These are phyloP conservation scores for Lantana camara DNA, from an alignment of 257 asterid genomes.

Conservation along the genomic window DNA sequence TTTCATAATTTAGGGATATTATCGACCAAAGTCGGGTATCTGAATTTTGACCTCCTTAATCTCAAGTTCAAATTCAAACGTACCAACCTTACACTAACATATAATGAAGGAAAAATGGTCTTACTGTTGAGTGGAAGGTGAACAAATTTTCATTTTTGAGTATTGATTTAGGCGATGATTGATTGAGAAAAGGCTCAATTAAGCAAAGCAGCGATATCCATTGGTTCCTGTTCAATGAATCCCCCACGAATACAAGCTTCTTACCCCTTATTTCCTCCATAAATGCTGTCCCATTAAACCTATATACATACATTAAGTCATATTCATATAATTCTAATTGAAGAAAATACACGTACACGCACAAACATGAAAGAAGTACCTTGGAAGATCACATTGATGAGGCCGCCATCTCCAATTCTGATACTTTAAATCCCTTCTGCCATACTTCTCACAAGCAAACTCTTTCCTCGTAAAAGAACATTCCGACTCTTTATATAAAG, in stretches of 20 bases:
- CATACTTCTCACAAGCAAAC: constrained; percentile 39
- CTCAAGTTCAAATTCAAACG: too few species aligned
- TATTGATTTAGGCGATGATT: constrained; percentile 33
- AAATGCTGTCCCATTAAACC: constrained; percentile 54
- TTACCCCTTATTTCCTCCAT: constrained; percentile 63
- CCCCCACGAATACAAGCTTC: constrained; percentile 64
- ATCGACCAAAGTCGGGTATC: too few species aligned
- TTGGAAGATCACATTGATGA: constrained; percentile 54
- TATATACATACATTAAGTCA: constrained; percentile 13
- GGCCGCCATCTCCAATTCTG: constrained; percentile 62
- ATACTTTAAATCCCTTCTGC: constrained; percentile 42
- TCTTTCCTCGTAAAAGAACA: constrained; percentile 41
- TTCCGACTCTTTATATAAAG: constrained; percentile 39
- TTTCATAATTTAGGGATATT: too few species aligned
- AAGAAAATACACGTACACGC: too few species aligned
- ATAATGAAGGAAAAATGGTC: constrained; percentile 10
- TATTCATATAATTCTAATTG: too few species aligned
- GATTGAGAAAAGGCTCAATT: constrained; percentile 44
- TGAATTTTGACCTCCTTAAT: too few species aligned
- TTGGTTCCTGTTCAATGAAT: constrained; percentile 63
- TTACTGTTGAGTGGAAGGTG: constrained; percentile 49
- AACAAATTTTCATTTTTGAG: constrained; percentile 36
- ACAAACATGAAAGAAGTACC: constrained; percentile 27
- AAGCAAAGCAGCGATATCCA: constrained; percentile 70
- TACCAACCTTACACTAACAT: not conserved